These are phyloP conservation scores for Aspergillus neotritici DNA, from an alignment of 2,329 filamentous ascomycete species.

Conservation along the genomic window DNA sequence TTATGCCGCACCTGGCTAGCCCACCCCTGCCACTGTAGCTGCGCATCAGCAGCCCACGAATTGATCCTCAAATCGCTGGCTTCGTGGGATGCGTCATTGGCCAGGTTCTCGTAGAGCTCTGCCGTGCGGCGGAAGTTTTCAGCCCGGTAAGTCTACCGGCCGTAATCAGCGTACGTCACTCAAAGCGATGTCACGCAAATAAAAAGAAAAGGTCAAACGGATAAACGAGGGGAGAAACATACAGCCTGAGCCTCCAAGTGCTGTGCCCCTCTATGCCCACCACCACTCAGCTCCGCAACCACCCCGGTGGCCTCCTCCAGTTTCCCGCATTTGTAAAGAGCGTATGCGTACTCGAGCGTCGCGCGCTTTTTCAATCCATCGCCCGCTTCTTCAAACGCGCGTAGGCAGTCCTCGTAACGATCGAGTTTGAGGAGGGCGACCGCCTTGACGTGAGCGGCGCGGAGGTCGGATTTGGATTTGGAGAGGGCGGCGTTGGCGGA, in stretches of 20 bases:
- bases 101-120: constrained; percentile 50
- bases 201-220: no score
- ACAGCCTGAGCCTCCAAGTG: constrained; percentile 60
- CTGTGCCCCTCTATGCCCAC: constrained; percentile 44
- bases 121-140: constrained; percentile 55
- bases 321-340: constrained; percentile 56
- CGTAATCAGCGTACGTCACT: neutral
- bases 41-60: constrained; percentile 55
- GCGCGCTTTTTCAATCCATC: constrained; percentile 51
- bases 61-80: constrained; percentile 59
- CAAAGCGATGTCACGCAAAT: no score
- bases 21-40: constrained; percentile 55
- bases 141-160: constrained; percentile 46
- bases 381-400: constrained; percentile 50
- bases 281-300: constrained; percentile 37
- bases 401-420: constrained; percentile 56
- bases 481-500: constrained; percentile 54
- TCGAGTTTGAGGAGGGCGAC: constrained; percentile 60
- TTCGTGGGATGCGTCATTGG: constrained; percentile 42
- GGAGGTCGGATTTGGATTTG: constrained; percentile 51
- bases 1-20: constrained; percentile 48
- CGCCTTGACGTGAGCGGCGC: constrained; percentile 54
- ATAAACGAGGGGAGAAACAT: constrained; percentile 13
- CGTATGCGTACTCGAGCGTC: constrained; percentile 58
- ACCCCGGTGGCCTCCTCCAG: constrained; percentile 51